Evolutionary conservation across 495 filamentous ascomycete species (phyloP).

Genomic region (Hypoxylon subgilvum): DNA sequence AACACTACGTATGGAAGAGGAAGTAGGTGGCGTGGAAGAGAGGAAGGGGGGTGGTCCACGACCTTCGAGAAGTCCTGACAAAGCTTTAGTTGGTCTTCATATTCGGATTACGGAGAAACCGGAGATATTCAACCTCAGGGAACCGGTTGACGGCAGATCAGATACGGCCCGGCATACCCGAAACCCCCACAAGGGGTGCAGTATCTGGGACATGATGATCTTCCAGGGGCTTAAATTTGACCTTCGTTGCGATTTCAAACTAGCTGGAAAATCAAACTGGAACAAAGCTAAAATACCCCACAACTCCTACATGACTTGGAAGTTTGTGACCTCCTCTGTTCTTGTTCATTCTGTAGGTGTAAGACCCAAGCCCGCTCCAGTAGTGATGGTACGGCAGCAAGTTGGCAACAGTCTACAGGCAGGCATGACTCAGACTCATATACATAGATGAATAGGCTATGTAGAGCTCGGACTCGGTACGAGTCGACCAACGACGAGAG

Average conservation of each 20-base stretch:
- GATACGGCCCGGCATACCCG: neutral
- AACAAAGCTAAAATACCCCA: no score
- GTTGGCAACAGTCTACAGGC: no score
- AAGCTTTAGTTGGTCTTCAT: neutral
- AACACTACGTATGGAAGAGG: neutral
- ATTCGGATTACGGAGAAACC: neutral
- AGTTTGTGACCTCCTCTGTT: no score
- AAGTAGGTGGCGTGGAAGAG: neutral
- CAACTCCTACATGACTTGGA: no score
- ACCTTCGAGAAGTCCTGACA: neutral
- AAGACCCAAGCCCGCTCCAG: no score
- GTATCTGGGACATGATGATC: neutral
- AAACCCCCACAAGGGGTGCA: neutral
- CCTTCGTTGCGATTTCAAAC: slow-evolving; percentile 21
- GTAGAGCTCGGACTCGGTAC: no score
- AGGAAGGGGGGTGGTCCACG: neutral
- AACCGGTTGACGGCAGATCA: slow-evolving; percentile 1
- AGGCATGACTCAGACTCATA: no score
- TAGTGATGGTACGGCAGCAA: no score
- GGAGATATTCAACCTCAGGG: neutral
- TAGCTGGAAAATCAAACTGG: slow-evolving; percentile 1
- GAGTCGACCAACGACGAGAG: no score
- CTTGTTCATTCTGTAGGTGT: no score
- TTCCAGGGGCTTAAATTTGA: neutral
- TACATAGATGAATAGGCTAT: no score